Conservation (phyloP, 495 filamentous ascomycete species). For the Collariella sp. region DNA sequence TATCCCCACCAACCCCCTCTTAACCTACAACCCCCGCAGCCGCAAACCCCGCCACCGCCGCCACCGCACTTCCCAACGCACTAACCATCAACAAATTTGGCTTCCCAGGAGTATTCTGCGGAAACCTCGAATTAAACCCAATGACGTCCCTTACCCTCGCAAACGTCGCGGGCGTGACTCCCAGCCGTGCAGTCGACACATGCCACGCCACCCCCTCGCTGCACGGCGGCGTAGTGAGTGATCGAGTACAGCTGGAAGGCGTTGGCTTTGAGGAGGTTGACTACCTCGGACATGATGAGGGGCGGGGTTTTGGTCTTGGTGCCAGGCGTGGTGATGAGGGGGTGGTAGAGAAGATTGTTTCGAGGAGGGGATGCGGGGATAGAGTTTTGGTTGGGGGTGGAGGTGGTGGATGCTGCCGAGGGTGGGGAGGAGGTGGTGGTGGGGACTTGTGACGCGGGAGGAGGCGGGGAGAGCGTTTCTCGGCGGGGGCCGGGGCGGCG, state of each 20-base stretch:
- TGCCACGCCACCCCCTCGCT: constrained; percentile 52
- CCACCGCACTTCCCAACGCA: constrained; percentile 8
- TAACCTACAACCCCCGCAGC: background rate
- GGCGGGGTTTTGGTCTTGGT: constrained; percentile 45
- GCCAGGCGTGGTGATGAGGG: constrained; percentile 47
- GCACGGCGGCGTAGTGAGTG: constrained; percentile 63
- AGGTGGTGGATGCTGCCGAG: constrained; percentile 12
- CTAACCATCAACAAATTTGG: constrained; percentile 42
- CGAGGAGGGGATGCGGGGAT: no score
- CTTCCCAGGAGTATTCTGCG: constrained; percentile 48
- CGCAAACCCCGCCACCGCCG: constrained; percentile 3
- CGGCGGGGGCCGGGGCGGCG: constrained; percentile 6
- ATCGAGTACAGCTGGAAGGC: constrained; percentile 43
- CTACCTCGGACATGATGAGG: constrained; percentile 49
- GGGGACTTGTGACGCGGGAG: constrained; percentile 1
- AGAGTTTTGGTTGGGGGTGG: constrained; percentile 30
- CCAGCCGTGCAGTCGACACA: constrained; percentile 44
- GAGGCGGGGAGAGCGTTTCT: constrained; percentile 1
- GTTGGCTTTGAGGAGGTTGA: constrained; percentile 40
- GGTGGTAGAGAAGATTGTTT: constrained; percentile 45
- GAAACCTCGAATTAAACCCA: constrained; percentile 56
- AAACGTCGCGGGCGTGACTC: constrained; percentile 46
- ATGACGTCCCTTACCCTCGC: constrained; percentile 49
- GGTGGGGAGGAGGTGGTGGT: background rate
- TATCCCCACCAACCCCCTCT: no score